Base-by-base conservation (phyloP, 176 grass and related monocot species). In the Elaeis guineensis region DNA sequence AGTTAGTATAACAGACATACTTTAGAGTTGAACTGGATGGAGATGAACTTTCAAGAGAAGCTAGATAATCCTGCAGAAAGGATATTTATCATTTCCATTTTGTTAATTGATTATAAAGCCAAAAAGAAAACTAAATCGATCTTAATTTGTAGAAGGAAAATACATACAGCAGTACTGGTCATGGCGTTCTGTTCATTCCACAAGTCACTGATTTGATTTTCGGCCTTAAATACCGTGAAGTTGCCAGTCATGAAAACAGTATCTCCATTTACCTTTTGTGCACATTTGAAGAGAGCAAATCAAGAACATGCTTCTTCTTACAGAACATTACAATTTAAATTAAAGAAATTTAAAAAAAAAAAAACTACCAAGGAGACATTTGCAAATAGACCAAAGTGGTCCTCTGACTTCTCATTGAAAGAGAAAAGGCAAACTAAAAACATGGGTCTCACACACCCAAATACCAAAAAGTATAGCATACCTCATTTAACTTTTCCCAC, bases 401-500 rank as follows among this genome's bases (percentile, higher is more conserved):
- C 35, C 9, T 44, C 11, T 44, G 35, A 44, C 9, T 44, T 14
- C 8, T 44, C 35, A 44, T 9, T 44, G 35, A 44, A 44, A 56
- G 15, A 28, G n/a, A 44, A 39, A 56, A 28, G 0, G 5, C 49
- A 17, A 17, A 5, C 14, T 32, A 68, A 55, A 6, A 0, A 44
- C n/a, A 19, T 12, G 19, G n/a, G 35, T 26, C 8, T 2, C 9
- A 44, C 9, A 44, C 9, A 44, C 8, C 35, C 17, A 55, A 55
- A 30, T 21, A 35, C 50, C 25, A 26, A 30, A 18, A 52, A 12
- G 16, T 28, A 61, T 51, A 58, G 20, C 62, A 78, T 89, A 98
- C 94, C 88, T 98, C 88, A 76, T 98, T 89, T 58, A 98, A 78
- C 61, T 79, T 98, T 76, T 98, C 79, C 94, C 94, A 98, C 16